These are phyloP conservation scores for Talaromyces sp. DNA, from an alignment of 2,329 filamentous ascomycete species.

Conservation along the genomic window DNA sequence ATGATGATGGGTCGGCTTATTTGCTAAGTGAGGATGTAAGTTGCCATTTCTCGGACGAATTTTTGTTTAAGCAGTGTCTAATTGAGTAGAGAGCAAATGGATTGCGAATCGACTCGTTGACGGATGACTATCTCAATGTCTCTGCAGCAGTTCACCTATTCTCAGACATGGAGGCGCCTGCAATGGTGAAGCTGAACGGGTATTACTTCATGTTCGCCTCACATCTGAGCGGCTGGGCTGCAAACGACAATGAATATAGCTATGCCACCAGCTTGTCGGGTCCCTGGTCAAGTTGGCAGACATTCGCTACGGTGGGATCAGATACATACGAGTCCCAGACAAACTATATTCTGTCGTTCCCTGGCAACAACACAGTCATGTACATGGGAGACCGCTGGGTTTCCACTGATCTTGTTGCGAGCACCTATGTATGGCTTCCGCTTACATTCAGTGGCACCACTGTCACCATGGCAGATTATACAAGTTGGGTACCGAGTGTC, in stretches of 20 bases:
- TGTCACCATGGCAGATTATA: conserved; percentile 10
- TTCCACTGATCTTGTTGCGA: conserved; percentile 56
- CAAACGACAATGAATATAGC: conserved; percentile 59
- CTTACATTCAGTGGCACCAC: conserved; percentile 30
- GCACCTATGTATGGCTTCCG: conserved; percentile 65
- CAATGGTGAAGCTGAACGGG: conserved; percentile 58
- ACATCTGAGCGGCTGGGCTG: conserved; percentile 39
- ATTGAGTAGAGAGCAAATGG: conserved; percentile 11
- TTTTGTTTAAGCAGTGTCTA: neutral
- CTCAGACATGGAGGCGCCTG: conserved; percentile 58
- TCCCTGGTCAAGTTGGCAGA: conserved; percentile 60
- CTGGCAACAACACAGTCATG: conserved; percentile 41
- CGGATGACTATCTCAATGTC: conserved; percentile 56
- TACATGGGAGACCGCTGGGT: conserved; percentile 69
- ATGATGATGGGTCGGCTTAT: conserved; percentile 60
- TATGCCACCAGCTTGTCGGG: conserved; percentile 57
- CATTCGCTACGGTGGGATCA: conserved; percentile 54
- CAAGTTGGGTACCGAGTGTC: conserved; percentile 9
- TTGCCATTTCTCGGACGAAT: neutral
- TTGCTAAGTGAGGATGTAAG: conserved; percentile 61
- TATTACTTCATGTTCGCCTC: conserved; percentile 66
- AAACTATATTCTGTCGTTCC: conserved; percentile 53
- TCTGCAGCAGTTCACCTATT: conserved; percentile 51
- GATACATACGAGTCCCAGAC: conserved; percentile 62
- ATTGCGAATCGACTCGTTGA: conserved; percentile 22